phyloP scores from a whole-genome alignment of 164 flowering plant species.

The Platanus orientalis region DNA sequence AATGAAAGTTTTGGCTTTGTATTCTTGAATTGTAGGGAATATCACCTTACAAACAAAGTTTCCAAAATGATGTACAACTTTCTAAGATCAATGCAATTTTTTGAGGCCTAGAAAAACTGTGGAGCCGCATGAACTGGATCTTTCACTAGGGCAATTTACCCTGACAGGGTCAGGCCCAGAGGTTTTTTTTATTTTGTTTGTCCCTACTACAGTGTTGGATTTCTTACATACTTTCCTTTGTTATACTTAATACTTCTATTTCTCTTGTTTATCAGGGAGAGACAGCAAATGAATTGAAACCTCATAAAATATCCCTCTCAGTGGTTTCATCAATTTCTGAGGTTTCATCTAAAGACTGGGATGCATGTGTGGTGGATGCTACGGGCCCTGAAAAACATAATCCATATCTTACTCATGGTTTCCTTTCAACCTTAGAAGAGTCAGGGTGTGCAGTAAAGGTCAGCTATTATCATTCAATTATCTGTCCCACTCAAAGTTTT shows the following conservation, averaged over 20 bases:
- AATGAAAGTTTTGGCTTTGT: neutral
- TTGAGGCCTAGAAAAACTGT: slow-evolving; percentile 58
- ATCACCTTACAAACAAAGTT: slow-evolving; percentile 9
- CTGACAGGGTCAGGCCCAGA: slow-evolving; percentile 45
- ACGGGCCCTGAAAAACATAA: slow-evolving; percentile 61
- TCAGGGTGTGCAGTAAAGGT: slow-evolving; percentile 84
- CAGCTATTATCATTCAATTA: slow-evolving; percentile 7
- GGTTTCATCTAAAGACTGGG: slow-evolving; percentile 68
- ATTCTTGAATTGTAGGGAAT: slow-evolving; percentile 27
- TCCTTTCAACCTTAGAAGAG: slow-evolving; percentile 90
- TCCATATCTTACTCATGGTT: slow-evolving; percentile 82
- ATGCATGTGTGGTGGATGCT: slow-evolving; percentile 75
- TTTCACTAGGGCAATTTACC: slow-evolving; percentile 50
- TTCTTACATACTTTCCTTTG: slow-evolving; percentile 8
- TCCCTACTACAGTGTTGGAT: slow-evolving; percentile 8
- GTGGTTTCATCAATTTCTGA: slow-evolving; percentile 74
- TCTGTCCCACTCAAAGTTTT: too few relatives aligned
- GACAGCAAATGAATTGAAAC: slow-evolving; percentile 18
- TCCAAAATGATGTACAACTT: slow-evolving; percentile 9
- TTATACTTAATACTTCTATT: slow-evolving; percentile 7
- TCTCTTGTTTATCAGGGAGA: slow-evolving; percentile 29
- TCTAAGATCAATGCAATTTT: slow-evolving; percentile 53
- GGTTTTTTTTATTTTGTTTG: slow-evolving; percentile 32
- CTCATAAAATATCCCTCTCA: slow-evolving; percentile 53
- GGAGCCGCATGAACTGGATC: slow-evolving; percentile 33